phyloP scores from a whole-genome alignment of 2,329 filamentous ascomycete genomes.

The Dryadomyces quercus-mongolicae region DNA sequence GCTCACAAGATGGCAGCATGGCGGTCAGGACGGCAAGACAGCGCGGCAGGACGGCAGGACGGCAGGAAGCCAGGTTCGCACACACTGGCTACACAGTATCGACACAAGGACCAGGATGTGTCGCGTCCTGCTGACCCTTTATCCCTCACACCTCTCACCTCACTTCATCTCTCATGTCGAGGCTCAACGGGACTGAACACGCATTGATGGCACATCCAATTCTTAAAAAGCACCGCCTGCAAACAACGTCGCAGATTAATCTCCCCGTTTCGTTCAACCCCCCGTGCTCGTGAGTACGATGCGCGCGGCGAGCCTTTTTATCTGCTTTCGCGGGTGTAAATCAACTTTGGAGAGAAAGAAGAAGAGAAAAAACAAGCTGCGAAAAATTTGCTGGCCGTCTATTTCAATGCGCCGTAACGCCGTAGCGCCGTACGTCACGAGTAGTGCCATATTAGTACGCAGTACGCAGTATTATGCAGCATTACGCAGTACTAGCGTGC shows the following conservation, averaged over 20 bases:
- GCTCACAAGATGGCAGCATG: too few relatives aligned
- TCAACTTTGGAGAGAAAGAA: slow-evolving; percentile 41
- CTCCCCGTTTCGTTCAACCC: slow-evolving; percentile 50
- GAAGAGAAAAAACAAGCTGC: slow-evolving; percentile 8
- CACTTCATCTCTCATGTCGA: slow-evolving; percentile 32
- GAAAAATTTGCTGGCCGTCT: neutral
- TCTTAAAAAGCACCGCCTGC: slow-evolving; percentile 45
- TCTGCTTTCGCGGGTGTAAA: slow-evolving; percentile 38
- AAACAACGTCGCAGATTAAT: slow-evolving; percentile 25
- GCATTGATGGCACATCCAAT: slow-evolving; percentile 38
- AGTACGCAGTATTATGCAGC: too few relatives aligned
- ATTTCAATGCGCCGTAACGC: neutral
- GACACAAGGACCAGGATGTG: neutral
- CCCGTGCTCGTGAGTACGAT: slow-evolving; percentile 18
- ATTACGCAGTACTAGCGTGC: too few relatives aligned
- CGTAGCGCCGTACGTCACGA: too few relatives aligned
- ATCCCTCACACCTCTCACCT: neutral
- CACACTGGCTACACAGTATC: neutral
- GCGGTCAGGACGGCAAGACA: too few relatives aligned
- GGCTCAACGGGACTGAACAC: slow-evolving; percentile 52
- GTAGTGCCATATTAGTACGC: neutral
- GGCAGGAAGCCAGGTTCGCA: too few relatives aligned
- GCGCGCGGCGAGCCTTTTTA: slow-evolving; percentile 34
- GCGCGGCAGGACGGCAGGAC: too few relatives aligned
- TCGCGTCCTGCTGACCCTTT: too few relatives aligned